A percentile compares a stretch with the other conserved stretches of the same genome.
These are phyloP conservation scores for Cystobasidium pallidum DNA, from an alignment of 1,284 basidiomycete genomes.

Conservation along the genomic window DNA sequence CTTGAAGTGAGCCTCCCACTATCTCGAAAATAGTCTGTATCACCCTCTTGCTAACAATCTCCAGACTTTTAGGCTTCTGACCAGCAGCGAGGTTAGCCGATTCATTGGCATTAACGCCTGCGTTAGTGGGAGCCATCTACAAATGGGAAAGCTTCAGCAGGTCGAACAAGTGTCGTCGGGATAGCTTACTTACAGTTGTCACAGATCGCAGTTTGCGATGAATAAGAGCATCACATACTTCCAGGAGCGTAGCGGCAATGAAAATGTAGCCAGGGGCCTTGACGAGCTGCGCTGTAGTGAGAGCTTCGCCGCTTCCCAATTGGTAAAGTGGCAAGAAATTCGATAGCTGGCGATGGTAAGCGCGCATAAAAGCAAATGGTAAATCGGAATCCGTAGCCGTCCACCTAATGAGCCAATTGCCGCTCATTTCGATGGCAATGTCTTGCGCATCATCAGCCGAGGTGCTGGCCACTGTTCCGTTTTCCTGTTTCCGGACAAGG, in stretches of 20 bases:
- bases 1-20: conserved; percentile 51
- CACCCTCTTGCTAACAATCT: conserved; percentile 60
- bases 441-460: not conserved
- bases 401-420: conserved; percentile 54
- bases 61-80: conserved; percentile 61
- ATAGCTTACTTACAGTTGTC: conserved; percentile 56
- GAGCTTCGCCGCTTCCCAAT: conserved; percentile 34
- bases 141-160: conserved; percentile 55
- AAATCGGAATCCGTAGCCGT: conserved; percentile 60
- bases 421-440: conserved; percentile 38
- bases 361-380: conserved; percentile 62
- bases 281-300: conserved; percentile 53
- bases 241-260: conserved; percentile 53
- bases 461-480: not conserved
- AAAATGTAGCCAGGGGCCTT: conserved; percentile 59
- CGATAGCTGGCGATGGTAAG: conserved; percentile 61
- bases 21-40: conserved; percentile 60
- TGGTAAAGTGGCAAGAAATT: conserved; percentile 57
- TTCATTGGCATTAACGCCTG: conserved; percentile 60
- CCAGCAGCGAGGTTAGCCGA: conserved; percentile 60
- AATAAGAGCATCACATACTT: conserved; percentile 53
- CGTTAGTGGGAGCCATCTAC: conserved; percentile 54
- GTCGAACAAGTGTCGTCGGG: not conserved
- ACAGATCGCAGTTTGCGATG: conserved; percentile 54
- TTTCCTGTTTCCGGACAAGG: not conserved